Evolutionary conservation across 2,329 filamentous ascomycete species (phyloP).

Genomic region (Clarireedia sp.): DNA sequence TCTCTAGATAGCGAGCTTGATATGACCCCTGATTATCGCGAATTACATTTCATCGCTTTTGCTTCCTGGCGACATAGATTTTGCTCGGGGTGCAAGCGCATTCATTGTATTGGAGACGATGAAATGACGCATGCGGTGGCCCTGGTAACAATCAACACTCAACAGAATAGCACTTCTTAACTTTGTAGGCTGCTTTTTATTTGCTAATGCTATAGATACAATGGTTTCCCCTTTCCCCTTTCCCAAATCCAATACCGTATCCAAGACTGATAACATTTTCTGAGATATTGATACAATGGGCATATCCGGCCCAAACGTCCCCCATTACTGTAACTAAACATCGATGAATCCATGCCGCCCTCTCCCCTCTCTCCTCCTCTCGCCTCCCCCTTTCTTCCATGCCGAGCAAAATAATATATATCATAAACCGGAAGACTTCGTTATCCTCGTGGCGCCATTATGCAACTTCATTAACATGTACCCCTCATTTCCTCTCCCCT

Average conservation of each 20-base stretch:
- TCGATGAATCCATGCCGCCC: neutral
- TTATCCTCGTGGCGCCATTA: conserved; percentile 6
- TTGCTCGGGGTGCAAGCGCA: too few species aligned
- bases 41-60: too few species aligned
- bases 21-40: too few species aligned
- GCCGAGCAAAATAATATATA: conserved; percentile 1
- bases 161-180: too few species aligned
- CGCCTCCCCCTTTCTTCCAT: neutral
- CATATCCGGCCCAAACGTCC: neutral
- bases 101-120: too few species aligned
- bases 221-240: neutral
- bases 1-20: too few species aligned
- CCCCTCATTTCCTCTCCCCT: neutral
- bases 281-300: neutral
- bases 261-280: neutral
- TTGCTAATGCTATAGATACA: neutral
- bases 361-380: too few species aligned
- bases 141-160: too few species aligned
- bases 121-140: too few species aligned
- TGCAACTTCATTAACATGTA: conserved; percentile 1
- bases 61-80: too few species aligned
- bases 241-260: neutral
- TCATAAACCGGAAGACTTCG: neutral
- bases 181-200: neutral
- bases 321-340: neutral